A percentile compares a stretch with the other conserved stretches of the same genome.
Conservation (phyloP, 768 basidiomycete genomes). For the Cystobasidiopsis lactophilus region DNA sequence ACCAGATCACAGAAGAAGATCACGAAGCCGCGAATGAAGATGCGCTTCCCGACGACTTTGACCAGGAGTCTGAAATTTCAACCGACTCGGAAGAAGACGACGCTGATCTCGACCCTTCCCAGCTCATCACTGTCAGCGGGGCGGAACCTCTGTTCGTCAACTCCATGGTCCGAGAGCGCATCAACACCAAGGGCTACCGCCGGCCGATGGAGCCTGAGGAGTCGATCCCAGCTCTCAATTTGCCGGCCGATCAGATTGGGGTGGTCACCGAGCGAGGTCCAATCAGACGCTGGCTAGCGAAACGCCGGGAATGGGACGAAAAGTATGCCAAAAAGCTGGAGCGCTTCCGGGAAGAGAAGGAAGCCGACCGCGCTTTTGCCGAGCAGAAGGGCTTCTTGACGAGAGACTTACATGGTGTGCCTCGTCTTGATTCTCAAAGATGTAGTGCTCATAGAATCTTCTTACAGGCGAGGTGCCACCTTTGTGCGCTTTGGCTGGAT, state of each 20-base stretch:
- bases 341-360: constrained; percentile 19
- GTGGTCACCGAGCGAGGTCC: constrained; percentile 28
- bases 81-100: background rate
- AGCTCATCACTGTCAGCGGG: constrained; percentile 4
- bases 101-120: background rate
- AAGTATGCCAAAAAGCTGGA: constrained; percentile 21
- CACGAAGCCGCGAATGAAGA: background rate
- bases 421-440: constrained; percentile 14
- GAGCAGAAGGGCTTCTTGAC: constrained; percentile 22
- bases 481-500: constrained; percentile 4
- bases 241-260: constrained; percentile 48
- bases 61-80: background rate
- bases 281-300: constrained; percentile 23
- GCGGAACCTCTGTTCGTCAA: constrained; percentile 14
- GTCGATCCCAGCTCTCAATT: constrained; percentile 42
- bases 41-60: background rate
- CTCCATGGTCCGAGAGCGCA: constrained; percentile 59
- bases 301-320: constrained; percentile 22
- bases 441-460: too few relatives aligned
- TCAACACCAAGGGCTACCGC: constrained; percentile 40
- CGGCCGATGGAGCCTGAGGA: constrained; percentile 51
- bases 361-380: constrained; percentile 20
- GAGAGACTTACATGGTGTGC: constrained; percentile 21
- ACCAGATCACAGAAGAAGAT: background rate
- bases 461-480: constrained; percentile 2